phyloP scores from a whole-genome alignment of 768 basidiomycete genomes.

The Lentinula lateritia region DNA sequence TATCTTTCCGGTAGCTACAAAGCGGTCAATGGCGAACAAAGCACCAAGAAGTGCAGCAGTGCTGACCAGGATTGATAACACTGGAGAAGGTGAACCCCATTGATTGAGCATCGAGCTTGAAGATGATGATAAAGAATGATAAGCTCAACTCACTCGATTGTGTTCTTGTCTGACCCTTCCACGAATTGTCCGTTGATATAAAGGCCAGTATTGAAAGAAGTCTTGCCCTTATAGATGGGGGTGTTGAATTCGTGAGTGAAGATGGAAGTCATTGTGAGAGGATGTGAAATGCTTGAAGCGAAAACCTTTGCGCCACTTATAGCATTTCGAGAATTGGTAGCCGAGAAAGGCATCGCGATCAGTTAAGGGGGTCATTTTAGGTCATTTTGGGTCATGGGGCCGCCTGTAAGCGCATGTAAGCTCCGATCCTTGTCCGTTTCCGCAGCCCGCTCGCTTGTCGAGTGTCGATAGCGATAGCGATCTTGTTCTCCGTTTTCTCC shows the following conservation, averaged over 20 bases:
- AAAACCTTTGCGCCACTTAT: background rate
- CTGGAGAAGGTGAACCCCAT: conserved; percentile 21
- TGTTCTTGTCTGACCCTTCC: conserved; percentile 46
- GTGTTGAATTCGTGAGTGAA: conserved; percentile 28
- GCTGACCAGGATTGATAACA: conserved; percentile 41
- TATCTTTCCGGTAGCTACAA: conserved; percentile 51
- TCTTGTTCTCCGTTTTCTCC: too few relatives aligned
- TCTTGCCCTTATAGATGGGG: conserved; percentile 37
- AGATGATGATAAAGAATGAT: too few relatives aligned
- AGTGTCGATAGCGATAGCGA: too few relatives aligned
- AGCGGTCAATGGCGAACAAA: conserved; percentile 3
- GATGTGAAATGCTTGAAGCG: background rate
- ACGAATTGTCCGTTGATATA: conserved; percentile 71
- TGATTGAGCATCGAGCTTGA: background rate
- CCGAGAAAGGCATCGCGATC: background rate
- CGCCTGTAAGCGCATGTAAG: too few relatives aligned
- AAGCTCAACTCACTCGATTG: conserved; percentile 51
- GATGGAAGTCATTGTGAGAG: background rate
- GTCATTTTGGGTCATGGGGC: too few relatives aligned
- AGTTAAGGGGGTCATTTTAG: too few relatives aligned
- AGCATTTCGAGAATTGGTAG: background rate
- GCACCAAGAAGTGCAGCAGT: background rate
- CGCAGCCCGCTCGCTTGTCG: too few relatives aligned
- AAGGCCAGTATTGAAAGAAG: conserved; percentile 47
- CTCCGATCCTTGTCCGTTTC: too few relatives aligned